phyloP scores from a whole-genome alignment of 345 rosid genomes.

The Luvunga scandens region DNA sequence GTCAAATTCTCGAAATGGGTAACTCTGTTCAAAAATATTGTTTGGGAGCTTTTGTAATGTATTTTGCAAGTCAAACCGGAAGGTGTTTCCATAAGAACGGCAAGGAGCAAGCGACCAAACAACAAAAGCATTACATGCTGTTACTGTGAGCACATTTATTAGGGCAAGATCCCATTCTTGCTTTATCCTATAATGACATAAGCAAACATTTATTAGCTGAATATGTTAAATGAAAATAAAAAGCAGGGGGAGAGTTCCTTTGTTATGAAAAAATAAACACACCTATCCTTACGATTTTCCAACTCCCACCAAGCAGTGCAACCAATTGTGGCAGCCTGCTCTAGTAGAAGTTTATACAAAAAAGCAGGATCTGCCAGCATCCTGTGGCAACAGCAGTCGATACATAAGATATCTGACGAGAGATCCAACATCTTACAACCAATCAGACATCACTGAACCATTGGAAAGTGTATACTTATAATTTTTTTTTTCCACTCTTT shows the following conservation, averaged over 20 bases:
- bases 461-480: not conserved
- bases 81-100: slow-evolving; percentile 91
- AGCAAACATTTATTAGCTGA: slow-evolving; percentile 15
- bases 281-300: slow-evolving; percentile 86
- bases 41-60: slow-evolving; percentile 94
- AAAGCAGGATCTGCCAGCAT: slow-evolving; percentile 96
- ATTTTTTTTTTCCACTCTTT: not conserved
- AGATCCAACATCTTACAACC: not conserved
- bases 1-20: slow-evolving; percentile 86
- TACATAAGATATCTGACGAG: slow-evolving; percentile 7
- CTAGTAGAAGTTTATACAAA: slow-evolving; percentile 75
- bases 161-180: slow-evolving; percentile 97
- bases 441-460: not conserved
- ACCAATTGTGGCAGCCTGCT: slow-evolving; percentile 84
- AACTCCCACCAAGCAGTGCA: slow-evolving; percentile 91
- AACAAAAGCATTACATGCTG: slow-evolving; percentile 80
- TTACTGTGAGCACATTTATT: slow-evolving; percentile 69
- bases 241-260: not conserved
- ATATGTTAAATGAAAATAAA: slow-evolving; percentile 10
- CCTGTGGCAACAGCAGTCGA: slow-evolving; percentile 38
- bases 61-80: slow-evolving; percentile 88
- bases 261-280: not conserved
- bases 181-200: slow-evolving; percentile 52
- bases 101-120: slow-evolving; percentile 96
- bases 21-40: slow-evolving; percentile 87